A percentile compares a stretch with the other conserved stretches of the same genome.
phyloP scores from a whole-genome alignment of 1,284 basidiomycete species.

The Ceratobasidium papillatum region DNA sequence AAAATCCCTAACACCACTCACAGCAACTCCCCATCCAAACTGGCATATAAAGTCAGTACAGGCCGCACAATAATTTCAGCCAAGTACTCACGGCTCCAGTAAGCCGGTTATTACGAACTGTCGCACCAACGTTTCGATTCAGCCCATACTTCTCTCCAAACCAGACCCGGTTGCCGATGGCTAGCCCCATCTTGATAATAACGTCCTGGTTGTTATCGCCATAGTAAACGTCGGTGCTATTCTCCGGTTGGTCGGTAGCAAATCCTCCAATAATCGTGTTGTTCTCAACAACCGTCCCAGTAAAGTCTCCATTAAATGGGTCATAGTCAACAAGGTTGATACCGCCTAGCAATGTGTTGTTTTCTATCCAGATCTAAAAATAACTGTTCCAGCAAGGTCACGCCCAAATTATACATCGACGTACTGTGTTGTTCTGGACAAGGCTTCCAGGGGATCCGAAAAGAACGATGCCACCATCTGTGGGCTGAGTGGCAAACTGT shows the following conservation, averaged over 20 bases:
- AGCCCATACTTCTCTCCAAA: conserved; percentile 69
- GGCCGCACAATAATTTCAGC: conserved; percentile 16
- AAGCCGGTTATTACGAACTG: conserved; percentile 70
- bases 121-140: conserved; percentile 68
- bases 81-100: conserved; percentile 63
- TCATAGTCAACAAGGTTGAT: conserved; percentile 77
- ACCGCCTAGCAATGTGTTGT: conserved; percentile 31
- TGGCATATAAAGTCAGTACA: conserved; percentile 3
- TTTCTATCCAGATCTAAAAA: conserved; percentile 30
- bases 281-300: conserved; percentile 70
- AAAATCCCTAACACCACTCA: conserved; percentile 71
- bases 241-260: conserved; percentile 54
- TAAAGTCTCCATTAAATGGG: conserved; percentile 78
- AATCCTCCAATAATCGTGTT: conserved; percentile 78
- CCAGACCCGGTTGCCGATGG: conserved; percentile 64
- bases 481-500: conserved; percentile 23
- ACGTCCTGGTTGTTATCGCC: conserved; percentile 61
- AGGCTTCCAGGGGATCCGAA: conserved; percentile 53
- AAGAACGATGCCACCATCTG: conserved; percentile 52
- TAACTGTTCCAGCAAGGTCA: background rate
- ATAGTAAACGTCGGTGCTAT: conserved; percentile 9
- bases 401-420: conserved; percentile 46
- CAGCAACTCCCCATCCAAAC: conserved; percentile 73
- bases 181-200: conserved; percentile 64
- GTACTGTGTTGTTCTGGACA: conserved; percentile 54